phyloP scores from a whole-genome alignment of 2,329 filamentous ascomycete genomes.

The Penicillium griseofulvum region DNA sequence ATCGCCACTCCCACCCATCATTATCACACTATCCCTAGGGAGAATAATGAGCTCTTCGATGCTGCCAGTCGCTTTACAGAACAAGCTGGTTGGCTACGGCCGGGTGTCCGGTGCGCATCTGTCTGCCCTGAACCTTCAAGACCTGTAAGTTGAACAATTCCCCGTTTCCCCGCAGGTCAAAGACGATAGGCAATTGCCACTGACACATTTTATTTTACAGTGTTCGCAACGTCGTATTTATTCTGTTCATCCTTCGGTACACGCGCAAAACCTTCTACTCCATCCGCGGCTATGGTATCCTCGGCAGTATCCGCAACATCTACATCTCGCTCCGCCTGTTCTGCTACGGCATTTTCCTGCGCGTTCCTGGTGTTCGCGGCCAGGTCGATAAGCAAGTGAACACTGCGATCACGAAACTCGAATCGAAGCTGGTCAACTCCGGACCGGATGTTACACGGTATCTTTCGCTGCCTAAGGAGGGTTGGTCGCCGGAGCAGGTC shows the following conservation, averaged over 20 bases:
- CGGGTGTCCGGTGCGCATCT: slow-evolving; percentile 35
- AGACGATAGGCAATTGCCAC: not conserved
- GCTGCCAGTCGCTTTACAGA: slow-evolving; percentile 45
- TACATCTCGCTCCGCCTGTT: slow-evolving; percentile 70
- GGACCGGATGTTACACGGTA: slow-evolving; percentile 70
- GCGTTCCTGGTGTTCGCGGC: slow-evolving; percentile 78
- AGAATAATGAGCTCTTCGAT: slow-evolving; percentile 40
- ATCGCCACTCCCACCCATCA: slow-evolving; percentile 10
- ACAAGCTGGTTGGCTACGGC: slow-evolving; percentile 42
- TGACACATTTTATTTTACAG: slow-evolving; percentile 44
- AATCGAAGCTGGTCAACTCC: slow-evolving; percentile 76
- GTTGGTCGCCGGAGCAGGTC: slow-evolving; percentile 76
- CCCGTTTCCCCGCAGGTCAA: slow-evolving; percentile 6
- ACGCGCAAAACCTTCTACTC: slow-evolving; percentile 77
- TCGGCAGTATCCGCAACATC: slow-evolving; percentile 73
- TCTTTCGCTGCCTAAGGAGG: slow-evolving; percentile 74
- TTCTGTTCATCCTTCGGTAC: slow-evolving; percentile 82
- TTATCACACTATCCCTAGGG: slow-evolving; percentile 12
- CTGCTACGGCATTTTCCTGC: slow-evolving; percentile 81
- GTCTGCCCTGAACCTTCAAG: slow-evolving; percentile 37
- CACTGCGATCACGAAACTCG: slow-evolving; percentile 75
- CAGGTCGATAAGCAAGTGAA: slow-evolving; percentile 82
- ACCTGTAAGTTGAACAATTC: slow-evolving; percentile 40
- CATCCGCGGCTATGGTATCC: slow-evolving; percentile 80
- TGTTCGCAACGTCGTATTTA: slow-evolving; percentile 81